These are phyloP conservation scores for Cyclocybe aegerita DNA, from an alignment of 768 basidiomycete genomes.

Conservation along the genomic window DNA sequence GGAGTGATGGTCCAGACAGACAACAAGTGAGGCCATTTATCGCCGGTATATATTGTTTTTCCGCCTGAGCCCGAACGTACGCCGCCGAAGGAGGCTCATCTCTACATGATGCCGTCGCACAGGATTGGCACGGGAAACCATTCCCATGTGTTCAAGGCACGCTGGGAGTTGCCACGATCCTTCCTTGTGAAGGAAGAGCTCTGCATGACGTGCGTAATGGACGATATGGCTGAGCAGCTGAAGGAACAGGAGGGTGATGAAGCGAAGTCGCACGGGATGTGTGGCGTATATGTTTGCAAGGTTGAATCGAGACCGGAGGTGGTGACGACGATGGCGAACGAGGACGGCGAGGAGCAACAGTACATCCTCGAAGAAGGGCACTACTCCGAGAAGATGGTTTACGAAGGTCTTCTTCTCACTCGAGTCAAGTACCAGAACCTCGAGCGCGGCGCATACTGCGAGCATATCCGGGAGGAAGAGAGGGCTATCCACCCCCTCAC, in stretches of 20 bases:
- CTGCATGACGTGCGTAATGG: constrained; percentile 37
- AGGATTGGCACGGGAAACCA: constrained; percentile 48
- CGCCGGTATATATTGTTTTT: constrained; percentile 26
- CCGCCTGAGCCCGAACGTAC: constrained; percentile 22
- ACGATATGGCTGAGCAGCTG: constrained; percentile 22
- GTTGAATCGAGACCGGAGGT: neutral
- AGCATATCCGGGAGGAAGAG: constrained; percentile 18
- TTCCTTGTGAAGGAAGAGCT: constrained; percentile 31
- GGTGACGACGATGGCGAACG: constrained; percentile 4
- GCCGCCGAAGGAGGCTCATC: constrained; percentile 39
- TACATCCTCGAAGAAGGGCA: constrained; percentile 6
- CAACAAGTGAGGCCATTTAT: constrained; percentile 14
- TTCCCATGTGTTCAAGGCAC: constrained; percentile 49
- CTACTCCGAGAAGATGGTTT: constrained; percentile 1
- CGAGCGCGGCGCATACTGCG: constrained; percentile 27
- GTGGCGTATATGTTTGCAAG: constrained; percentile 5
- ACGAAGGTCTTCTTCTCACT: constrained; percentile 26
- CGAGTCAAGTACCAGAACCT: constrained; percentile 31
- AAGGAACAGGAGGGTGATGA: constrained; percentile 25
- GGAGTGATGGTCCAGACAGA: neutral
- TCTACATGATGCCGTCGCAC: constrained; percentile 42
- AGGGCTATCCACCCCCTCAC: constrained; percentile 28
- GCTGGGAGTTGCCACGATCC: constrained; percentile 51
- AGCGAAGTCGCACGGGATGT: constrained; percentile 10
- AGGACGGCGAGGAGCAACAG: constrained; percentile 1